These are phyloP conservation scores for Ogataea trehaloabstinens DNA, from an alignment of 805 yeast species.

Conservation along the genomic window DNA sequence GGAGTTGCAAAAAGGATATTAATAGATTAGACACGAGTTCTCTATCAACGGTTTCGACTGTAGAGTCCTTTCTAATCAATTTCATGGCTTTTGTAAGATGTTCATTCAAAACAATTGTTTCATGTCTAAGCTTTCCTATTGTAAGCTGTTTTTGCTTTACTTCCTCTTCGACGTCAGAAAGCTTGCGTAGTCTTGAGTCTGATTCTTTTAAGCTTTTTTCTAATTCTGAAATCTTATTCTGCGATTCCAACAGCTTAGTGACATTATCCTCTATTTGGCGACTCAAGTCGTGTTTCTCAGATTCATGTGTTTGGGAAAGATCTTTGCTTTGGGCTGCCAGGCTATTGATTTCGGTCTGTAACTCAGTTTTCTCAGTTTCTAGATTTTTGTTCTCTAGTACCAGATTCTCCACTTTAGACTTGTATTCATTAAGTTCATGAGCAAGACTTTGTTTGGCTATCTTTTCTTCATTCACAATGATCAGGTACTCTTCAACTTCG, in stretches of 20 bases:
- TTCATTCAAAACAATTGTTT: conserved; percentile 89
- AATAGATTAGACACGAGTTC: conserved; percentile 85
- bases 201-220: conserved; percentile 12
- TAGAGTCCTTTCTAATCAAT: conserved; percentile 73
- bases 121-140: conserved; percentile 91
- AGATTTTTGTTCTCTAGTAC: conserved; percentile 28
- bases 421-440: conserved; percentile 39
- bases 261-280: conserved; percentile 22
- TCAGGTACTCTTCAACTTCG: conserved; percentile 34
- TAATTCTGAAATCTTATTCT: conserved; percentile 14
- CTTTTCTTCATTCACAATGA: conserved; percentile 40
- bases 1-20: conserved; percentile 79
- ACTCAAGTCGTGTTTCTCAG: conserved; percentile 23
- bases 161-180: conserved; percentile 47
- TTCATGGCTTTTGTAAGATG: conserved; percentile 92
- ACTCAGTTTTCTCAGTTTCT: conserved; percentile 23
- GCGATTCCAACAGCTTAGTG: conserved; percentile 21
- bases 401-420: conserved; percentile 21
- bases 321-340: conserved; percentile 11
- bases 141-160: conserved; percentile 69
- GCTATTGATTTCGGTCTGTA: conserved; percentile 18
- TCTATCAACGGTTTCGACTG: conserved; percentile 77
- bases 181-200: conserved; percentile 20
- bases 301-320: conserved; percentile 16
- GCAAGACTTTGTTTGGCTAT: conserved; percentile 43